Percentiles rank a stretch among this genome's conserved stretches.
These are phyloP conservation scores for Pseudonectria buxi DNA, from an alignment of 2,329 filamentous ascomycete species.

Conservation along the genomic window DNA sequence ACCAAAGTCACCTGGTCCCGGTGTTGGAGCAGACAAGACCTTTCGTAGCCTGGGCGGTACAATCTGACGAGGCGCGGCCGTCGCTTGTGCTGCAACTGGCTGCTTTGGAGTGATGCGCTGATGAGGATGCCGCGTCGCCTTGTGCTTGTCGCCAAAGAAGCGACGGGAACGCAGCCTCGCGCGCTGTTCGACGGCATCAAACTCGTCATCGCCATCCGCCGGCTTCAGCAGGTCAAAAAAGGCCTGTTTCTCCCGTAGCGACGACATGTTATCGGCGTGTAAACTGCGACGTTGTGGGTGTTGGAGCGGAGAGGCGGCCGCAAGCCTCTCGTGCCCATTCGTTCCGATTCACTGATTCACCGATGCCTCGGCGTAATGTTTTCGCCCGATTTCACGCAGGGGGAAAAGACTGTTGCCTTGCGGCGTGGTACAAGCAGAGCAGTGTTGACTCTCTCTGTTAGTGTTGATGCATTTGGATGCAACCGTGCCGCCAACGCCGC, in stretches of 20 bases:
- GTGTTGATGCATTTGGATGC: no score
- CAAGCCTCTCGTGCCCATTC: not conserved
- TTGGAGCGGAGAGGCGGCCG: not conserved
- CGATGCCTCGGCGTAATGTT: no score
- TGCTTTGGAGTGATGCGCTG: conserved; percentile 11
- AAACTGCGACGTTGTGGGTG: not conserved
- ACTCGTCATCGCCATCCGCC: conserved; percentile 27
- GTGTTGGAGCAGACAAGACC: conserved; percentile 12
- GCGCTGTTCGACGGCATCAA: conserved; percentile 25
- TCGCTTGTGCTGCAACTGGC: conserved; percentile 9
- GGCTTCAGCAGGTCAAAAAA: conserved; percentile 39
- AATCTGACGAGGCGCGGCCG: conserved; percentile 6
- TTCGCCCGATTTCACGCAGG: no score
- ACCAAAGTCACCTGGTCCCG: conserved; percentile 1
- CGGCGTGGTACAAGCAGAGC: no score
- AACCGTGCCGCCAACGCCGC: no score
- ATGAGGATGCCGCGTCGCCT: conserved; percentile 1
- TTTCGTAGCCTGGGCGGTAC: conserved; percentile 3
- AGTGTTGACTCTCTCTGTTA: no score
- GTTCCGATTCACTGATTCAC: no score
- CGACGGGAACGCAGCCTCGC: conserved; percentile 23
- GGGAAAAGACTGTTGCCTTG: no score
- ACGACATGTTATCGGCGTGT: conserved; percentile 14
- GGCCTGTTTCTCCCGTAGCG: conserved; percentile 35
- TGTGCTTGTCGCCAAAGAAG: conserved; percentile 21